Base-by-base conservation (phyloP, 306 rosid genomes). In the Crataegus laevigata region DNA sequence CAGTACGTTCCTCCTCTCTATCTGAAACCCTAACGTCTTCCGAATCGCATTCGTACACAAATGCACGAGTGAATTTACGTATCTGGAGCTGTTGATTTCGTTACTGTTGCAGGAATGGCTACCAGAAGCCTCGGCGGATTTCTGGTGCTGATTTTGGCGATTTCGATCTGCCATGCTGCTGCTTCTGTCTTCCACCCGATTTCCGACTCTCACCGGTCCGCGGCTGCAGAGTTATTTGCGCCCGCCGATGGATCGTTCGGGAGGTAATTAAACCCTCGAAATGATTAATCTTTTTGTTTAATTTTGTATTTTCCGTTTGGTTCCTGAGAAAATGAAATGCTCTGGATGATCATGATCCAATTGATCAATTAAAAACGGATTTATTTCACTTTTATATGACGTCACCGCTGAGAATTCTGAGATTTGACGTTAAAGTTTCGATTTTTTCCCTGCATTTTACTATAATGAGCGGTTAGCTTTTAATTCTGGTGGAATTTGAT, bases 171-270 rank as follows among this genome's bases (percentile, higher is more conserved):
- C 54, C 54, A 50, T 76, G 82, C 68, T 72, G 90, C 96, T 0
- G 89, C 88, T 0, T 74, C 75, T 55, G 73, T 81, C 55, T 79
- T 79, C 57, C 86, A 81, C 64, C 92, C 97, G 75, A 89, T 94
- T 91, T 85, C 96, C 3, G 88, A 90, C 71, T 87, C 96, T 63
- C 99, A 90, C 77, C 91, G 91, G 86, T 83, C 93, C 55, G 92
- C 96, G 24, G 97, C 96, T 50, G 42, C 86, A 22, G 80, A 89
- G 54, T 87, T 92, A 78, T 90, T 94, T 88, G 32, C 82, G 11
- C 80, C 90, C 29, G 4, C 64, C 58, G 70, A 87, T 73, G 90
- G 89, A 68, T 84, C 86, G 3, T 92, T 79, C 58, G 82, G 85
- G 1, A 94, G 99, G 99, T 94, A 22, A 8, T 38, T 66, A 4